Base-by-base conservation (phyloP, 169 alveolate genomes). In the Cryptosporidium bovis region DNA sequence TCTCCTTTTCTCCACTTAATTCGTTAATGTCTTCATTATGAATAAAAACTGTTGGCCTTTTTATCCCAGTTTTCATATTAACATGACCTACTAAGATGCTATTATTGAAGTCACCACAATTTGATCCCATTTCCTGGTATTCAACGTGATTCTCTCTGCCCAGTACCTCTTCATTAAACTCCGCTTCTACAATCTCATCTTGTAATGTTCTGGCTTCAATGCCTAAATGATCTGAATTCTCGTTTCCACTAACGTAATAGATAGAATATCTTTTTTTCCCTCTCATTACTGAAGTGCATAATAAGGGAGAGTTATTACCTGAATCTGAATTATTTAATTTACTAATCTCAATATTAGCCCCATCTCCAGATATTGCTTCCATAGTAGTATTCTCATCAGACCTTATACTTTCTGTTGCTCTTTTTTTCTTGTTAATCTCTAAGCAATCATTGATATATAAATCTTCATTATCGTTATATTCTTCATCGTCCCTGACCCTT, bases 101-200 rank as follows among this genome's bases (percentile, higher is more conserved):
- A 33, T 31, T 53, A 46, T 16, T 60, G 24, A 6, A 7, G 36
- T 44, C 24, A 29, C 46, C 24, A 15, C n/a, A 48, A n/a, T 60
- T 66, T n/a, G 24, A 55, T 15, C 56, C 33, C 4, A 44, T 8
- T 66, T 44, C 55, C 2, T 0, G 8, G 40, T 12, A 16, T n/a
- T 53, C 56, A 56, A 46, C 13, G n/a, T 55, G 62, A 40, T 62
- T 15, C 27, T 48, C 24, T 40, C 4, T 6, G 2, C 33, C 16
- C n/a, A 77, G 27, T 77, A 77, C 10, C 13, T 77, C 87, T 13
- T 77, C 87, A 60, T 58, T 77, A 36, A 77, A 77, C 51, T 77
- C 87, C 18, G 87, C 87, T 40, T 77, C 87, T n/a, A 77, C 87
- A 18, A 77, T 16, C 20, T 77, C 87, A 62, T 77, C 87, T 77